Percentiles rank a stretch among this genome's conserved stretches.
These are phyloP conservation scores for Fonsecaea pedrosoi DNA, from an alignment of 2,329 filamentous ascomycete species.

Conservation along the genomic window DNA sequence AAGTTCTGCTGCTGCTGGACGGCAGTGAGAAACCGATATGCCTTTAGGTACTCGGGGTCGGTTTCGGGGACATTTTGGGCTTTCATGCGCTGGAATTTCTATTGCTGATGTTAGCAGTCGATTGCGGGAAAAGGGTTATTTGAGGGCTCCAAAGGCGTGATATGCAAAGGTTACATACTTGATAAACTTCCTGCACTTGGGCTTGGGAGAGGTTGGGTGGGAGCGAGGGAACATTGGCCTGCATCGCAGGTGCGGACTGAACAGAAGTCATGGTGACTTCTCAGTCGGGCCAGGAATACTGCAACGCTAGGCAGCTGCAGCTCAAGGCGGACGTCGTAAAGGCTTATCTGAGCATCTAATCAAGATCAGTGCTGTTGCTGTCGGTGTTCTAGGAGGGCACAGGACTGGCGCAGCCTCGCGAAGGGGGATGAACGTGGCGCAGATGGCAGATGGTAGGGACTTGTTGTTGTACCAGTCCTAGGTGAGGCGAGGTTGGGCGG, in stretches of 20 bases:
- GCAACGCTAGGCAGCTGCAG: constrained; percentile 17
- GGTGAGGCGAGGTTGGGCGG: constrained; percentile 27
- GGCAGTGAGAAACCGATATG: constrained; percentile 73
- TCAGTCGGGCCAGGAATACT: constrained; percentile 16
- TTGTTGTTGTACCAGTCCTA: constrained; percentile 15
- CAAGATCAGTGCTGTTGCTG: constrained; percentile 4
- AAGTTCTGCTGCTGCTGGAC: constrained; percentile 72
- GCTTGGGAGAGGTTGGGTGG: constrained; percentile 74
- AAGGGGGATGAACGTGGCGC: constrained; percentile 46
- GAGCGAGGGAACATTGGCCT: constrained; percentile 68
- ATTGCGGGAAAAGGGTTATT: constrained; percentile 11
- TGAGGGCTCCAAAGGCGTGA: background rate
- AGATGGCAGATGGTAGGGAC: constrained; percentile 26
- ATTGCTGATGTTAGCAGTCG: constrained; percentile 47
- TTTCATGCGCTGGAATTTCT: constrained; percentile 93
- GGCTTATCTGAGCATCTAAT: constrained; percentile 25
- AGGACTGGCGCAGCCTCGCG: constrained; percentile 30
- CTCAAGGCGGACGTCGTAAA: constrained; percentile 23
- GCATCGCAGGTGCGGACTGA: constrained; percentile 72
- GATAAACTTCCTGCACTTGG: constrained; percentile 75
- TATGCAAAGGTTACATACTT: constrained; percentile 50
- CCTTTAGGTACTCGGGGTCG: constrained; percentile 87
- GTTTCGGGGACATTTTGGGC: constrained; percentile 77
- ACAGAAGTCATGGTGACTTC: constrained; percentile 75
- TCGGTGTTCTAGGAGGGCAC: constrained; percentile 16